These are phyloP conservation scores for Mycena citricolor DNA, from an alignment of 1,284 basidiomycete species.

Conservation along the genomic window DNA sequence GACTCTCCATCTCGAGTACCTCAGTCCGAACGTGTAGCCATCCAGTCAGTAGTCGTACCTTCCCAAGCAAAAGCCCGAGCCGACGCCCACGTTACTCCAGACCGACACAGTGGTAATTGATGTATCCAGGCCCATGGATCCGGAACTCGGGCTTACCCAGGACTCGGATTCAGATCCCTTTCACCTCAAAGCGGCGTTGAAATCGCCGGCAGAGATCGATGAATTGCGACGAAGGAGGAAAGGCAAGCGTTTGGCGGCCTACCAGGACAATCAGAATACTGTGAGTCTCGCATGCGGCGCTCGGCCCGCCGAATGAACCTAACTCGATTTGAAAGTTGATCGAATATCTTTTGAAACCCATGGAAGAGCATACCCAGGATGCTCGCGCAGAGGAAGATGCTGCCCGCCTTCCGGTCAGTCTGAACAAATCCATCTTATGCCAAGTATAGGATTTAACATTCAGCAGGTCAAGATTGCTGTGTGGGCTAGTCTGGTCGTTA, in stretches of 20 bases:
- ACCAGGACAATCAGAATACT: slow-evolving; percentile 83
- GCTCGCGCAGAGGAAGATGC: slow-evolving; percentile 65
- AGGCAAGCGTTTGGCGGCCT: slow-evolving; percentile 66
- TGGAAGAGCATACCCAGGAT: slow-evolving; percentile 82
- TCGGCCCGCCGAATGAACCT: too few species aligned
- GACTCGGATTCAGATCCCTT: slow-evolving; percentile 60
- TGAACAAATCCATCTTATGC: slow-evolving; percentile 6
- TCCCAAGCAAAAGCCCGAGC: slow-evolving; percentile 9
- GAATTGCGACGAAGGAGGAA: slow-evolving; percentile 57
- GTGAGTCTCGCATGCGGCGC: slow-evolving; percentile 40
- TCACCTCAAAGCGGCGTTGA: slow-evolving; percentile 53
- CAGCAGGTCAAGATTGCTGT: slow-evolving; percentile 84
- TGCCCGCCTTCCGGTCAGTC: slow-evolving; percentile 63
- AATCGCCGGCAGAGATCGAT: slow-evolving; percentile 60
- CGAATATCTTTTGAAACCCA: slow-evolving; percentile 78
- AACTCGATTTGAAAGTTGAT: too few species aligned
- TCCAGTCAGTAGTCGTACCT: neutral
- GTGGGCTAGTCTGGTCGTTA: slow-evolving; percentile 78
- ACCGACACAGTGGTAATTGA: slow-evolving; percentile 45
- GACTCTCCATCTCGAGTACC: too few species aligned
- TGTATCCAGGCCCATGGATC: slow-evolving; percentile 38
- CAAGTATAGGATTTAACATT: slow-evolving; percentile 23
- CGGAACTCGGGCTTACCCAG: too few species aligned
- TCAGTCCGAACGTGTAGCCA: neutral
- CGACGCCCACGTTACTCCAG: slow-evolving; percentile 29